Conservation (phyloP, 2,329 filamentous ascomycete genomes). For the Colletotrichum lindemuthianum region DNA sequence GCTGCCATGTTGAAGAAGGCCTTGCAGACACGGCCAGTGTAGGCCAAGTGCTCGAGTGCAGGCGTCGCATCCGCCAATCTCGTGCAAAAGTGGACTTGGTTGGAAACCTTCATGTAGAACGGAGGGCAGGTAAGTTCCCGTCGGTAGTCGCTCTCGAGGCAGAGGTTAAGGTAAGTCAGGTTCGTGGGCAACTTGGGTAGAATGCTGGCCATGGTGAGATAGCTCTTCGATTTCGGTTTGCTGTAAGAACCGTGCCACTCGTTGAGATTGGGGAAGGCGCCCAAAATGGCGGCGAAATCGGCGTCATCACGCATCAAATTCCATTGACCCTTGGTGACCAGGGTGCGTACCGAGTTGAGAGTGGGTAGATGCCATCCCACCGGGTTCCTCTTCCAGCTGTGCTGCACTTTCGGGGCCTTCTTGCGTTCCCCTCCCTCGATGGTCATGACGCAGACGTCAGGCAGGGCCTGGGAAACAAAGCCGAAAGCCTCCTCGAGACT, state of each 20-base stretch:
- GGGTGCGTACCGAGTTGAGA: constrained; percentile 68
- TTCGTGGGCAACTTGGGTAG: constrained; percentile 66
- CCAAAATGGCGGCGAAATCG: constrained; percentile 71
- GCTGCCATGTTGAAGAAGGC: constrained; percentile 71
- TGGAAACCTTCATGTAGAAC: constrained; percentile 69
- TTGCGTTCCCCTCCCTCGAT: constrained; percentile 81
- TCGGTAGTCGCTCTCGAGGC: constrained; percentile 76
- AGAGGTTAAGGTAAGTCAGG: constrained; percentile 73
- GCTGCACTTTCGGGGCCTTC: constrained; percentile 73
- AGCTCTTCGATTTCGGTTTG: constrained; percentile 79
- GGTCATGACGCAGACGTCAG: constrained; percentile 72
- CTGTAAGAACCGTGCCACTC: constrained; percentile 73
- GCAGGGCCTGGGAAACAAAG: constrained; percentile 68
- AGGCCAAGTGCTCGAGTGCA: constrained; percentile 73
- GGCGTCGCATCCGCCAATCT: constrained; percentile 68
- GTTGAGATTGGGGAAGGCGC: constrained; percentile 72
- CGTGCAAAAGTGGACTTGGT: constrained; percentile 70
- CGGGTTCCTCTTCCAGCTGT: constrained; percentile 37
- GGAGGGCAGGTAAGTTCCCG: constrained; percentile 69
- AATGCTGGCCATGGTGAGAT: constrained; percentile 74
- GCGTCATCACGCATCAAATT: constrained; percentile 73
- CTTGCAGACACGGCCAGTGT: constrained; percentile 77
- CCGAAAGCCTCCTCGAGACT: constrained; percentile 75
- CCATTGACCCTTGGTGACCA: constrained; percentile 81
- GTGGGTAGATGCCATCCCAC: constrained; percentile 52